Conservation (phyloP, 208 protist species). For the Leishmania braziliensis region DNA sequence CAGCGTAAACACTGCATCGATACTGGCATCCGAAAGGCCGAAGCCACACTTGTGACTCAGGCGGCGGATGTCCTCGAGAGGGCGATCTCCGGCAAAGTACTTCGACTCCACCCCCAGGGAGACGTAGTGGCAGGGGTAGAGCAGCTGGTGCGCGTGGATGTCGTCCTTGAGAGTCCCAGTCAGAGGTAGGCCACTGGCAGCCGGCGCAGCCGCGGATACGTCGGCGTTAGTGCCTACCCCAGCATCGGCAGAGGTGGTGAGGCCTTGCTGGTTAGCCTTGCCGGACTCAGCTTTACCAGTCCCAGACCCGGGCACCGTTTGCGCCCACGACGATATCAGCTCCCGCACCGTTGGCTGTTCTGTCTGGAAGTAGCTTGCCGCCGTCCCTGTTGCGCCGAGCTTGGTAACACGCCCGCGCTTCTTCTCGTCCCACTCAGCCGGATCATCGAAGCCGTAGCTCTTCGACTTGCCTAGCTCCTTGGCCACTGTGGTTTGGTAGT, state of each 20-base stretch:
- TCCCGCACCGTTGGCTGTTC: constrained; percentile 51
- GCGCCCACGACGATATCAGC: constrained; percentile 66
- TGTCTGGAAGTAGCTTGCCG: constrained; percentile 33
- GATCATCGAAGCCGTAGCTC: constrained; percentile 67
- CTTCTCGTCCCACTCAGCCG: constrained; percentile 47
- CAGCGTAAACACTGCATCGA: constrained; percentile 70
- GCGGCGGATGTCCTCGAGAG: constrained; percentile 60
- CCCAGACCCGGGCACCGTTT: constrained; percentile 1
- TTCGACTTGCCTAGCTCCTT: constrained; percentile 62
- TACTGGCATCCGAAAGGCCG: constrained; percentile 61
- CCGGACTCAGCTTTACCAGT: background rate
- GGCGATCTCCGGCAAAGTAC: constrained; percentile 81
- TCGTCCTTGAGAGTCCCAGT: constrained; percentile 55
- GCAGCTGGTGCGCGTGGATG: constrained; percentile 65
- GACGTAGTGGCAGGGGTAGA: constrained; percentile 87
- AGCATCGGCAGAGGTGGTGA: constrained; percentile 2
- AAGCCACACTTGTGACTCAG: constrained; percentile 76
- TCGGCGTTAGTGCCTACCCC: background rate
- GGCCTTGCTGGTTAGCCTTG: background rate
- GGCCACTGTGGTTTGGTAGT: constrained; percentile 51
- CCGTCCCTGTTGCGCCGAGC: constrained; percentile 30
- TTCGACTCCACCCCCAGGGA: constrained; percentile 73
- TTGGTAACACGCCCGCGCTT: constrained; percentile 23
- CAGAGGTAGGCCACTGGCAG: background rate
- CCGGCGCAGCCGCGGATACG: background rate